Evolutionary conservation across 257 asterid species (phyloP), one percentile per base, ranked within the genome.

Genomic region (Primulina huaijiensis): DNA sequence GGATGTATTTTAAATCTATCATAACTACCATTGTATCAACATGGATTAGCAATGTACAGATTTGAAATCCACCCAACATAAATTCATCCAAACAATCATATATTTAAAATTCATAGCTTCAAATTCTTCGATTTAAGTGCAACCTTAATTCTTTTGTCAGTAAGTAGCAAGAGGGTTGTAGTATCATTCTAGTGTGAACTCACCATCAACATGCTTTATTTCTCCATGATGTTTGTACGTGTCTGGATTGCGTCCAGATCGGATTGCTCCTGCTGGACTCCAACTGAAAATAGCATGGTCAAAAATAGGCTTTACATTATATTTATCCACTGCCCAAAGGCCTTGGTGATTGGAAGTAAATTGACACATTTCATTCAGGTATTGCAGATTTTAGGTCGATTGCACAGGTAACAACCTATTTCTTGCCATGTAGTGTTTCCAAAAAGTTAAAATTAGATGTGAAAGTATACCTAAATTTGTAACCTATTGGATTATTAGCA

Each of bases 221-320:
- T 87, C 94, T 80, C 95, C 96, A 56, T 81, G 72, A 74, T 74
- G 76, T 80, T 76, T 87, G 77, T 93, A 93, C 50, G 83, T 78
- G 25, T 97, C 95, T 64, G 96, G 90, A 78, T 90, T 93, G 60
- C 88, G 81, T 72, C 97, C 97, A 35, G 94, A 84, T 72, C 94
- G 85, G 76, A 93, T 83, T 43, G 96, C 98, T 55, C 98, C 98
- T 23, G 86, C 92, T 35, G 97, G 99, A 79, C 85, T 90, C 99
- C 99, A 93, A 79, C 99, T 93, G 92, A 69, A 80, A 81, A 30
- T 43, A 66, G 35, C 21, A 60, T n/a, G 14, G 56, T 12, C 11
- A 50, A 72, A 29, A 64, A 40, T 12, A 69, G 65, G 55, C 43
- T 65, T 31, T 17, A 58, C 25, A 35, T 53, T 64, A 14, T 34